phyloP scores from a whole-genome alignment of 1,284 basidiomycete genomes.

The Ustilago lituana region DNA sequence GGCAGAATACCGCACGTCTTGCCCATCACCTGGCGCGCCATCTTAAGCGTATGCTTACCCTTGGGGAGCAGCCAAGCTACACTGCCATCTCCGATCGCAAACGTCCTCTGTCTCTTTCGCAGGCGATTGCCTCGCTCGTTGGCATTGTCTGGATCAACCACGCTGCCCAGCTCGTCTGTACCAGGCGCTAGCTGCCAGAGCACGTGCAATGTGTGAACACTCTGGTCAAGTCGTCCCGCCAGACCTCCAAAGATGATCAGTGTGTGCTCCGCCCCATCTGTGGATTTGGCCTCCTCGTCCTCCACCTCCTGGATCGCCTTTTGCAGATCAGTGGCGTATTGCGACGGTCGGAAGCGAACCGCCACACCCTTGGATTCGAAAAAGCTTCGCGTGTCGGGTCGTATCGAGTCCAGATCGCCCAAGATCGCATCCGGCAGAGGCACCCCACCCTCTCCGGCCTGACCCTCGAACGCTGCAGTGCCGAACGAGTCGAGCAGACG shows the following conservation, averaged over 20 bases:
- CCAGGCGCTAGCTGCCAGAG: slow-evolving; percentile 79
- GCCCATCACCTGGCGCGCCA: slow-evolving; percentile 80
- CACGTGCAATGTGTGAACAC: slow-evolving; percentile 85
- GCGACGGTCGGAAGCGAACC: slow-evolving; percentile 76
- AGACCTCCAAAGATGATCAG: slow-evolving; percentile 88
- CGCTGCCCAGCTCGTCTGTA: slow-evolving; percentile 22
- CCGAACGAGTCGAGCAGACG: slow-evolving; percentile 77
- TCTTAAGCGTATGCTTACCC: slow-evolving; percentile 79
- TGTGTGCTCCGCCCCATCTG: slow-evolving; percentile 13
- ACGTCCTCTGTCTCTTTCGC: slow-evolving; percentile 74
- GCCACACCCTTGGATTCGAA: slow-evolving; percentile 78
- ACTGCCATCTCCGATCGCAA: slow-evolving; percentile 84
- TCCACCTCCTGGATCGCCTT: slow-evolving; percentile 81
- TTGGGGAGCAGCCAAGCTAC: slow-evolving; percentile 85
- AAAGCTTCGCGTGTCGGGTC: slow-evolving; percentile 77
- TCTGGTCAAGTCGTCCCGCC: slow-evolving; percentile 91
- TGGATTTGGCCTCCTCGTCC: slow-evolving; percentile 70
- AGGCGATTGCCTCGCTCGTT: slow-evolving; percentile 27
- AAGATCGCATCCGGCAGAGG: slow-evolving; percentile 82
- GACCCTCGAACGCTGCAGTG: slow-evolving; percentile 46
- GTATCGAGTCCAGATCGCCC: slow-evolving; percentile 90
- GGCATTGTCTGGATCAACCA: slow-evolving; percentile 35
- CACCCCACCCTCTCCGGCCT: slow-evolving; percentile 3
- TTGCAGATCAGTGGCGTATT: slow-evolving; percentile 91
- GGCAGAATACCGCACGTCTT: slow-evolving; percentile 92